Percentiles rank a stretch among this genome's conserved stretches.
Evolutionary conservation across 225 moss, liverwort and hornwort genomes (phyloP).

Genomic region (Bryoerythrophyllum caledonicum): DNA sequence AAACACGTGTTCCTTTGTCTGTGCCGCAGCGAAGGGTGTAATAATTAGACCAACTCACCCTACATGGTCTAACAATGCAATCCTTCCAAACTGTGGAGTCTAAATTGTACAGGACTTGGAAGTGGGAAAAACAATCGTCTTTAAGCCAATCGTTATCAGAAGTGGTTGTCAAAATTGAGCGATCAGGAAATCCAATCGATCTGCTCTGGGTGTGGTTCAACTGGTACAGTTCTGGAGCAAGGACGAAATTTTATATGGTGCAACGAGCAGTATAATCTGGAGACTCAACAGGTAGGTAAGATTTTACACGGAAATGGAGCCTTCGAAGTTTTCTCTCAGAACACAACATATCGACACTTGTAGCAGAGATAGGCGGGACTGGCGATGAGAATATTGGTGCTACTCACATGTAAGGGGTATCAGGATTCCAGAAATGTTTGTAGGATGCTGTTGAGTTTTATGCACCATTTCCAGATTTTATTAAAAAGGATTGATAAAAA

Average conservation of each 20-base stretch:
- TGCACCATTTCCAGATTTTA: neutral
- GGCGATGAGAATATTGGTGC: neutral
- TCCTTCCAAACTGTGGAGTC: neutral
- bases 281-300: conserved; percentile 12
- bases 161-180: neutral
- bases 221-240: neutral
- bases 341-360: neutral
- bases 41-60: neutral
- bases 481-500: no score
- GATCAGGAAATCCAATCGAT: no score
- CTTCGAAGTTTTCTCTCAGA: neutral
- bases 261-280: neutral
- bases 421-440: neutral
- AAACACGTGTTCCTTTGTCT: no score
- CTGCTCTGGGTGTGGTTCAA: neutral
- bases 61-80: neutral
- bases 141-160: neutral
- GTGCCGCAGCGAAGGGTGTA: neutral
- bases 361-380: neutral
- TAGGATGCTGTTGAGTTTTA: neutral
- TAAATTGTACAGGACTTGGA: neutral
- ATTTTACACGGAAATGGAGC: neutral
- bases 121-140: neutral
- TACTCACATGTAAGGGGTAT: neutral
- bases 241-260: conserved; percentile 19